phyloP scores from a whole-genome alignment of 306 rosid species.

The Astragalus glycyphyllos region DNA sequence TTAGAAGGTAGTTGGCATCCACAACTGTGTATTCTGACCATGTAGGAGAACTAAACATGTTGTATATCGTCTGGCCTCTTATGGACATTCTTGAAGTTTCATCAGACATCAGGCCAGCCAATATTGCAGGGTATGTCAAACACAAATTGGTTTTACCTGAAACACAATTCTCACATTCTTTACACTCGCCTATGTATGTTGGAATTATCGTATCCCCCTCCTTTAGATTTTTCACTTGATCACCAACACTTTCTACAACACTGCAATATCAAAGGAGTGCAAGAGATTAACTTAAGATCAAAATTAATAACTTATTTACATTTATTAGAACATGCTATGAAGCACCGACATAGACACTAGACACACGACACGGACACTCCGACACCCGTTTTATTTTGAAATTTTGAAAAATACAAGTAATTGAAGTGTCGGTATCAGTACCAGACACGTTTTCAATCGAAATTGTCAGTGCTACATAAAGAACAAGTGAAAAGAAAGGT shows the following conservation, averaged over 20 bases:
- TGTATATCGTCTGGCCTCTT: slow-evolving; percentile 23
- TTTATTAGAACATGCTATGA: no score
- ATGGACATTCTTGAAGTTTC: slow-evolving; percentile 44
- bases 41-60: slow-evolving; percentile 40
- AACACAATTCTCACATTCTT: slow-evolving; percentile 46
- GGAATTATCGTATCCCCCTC: slow-evolving; percentile 46
- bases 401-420: no score
- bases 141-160: slow-evolving; percentile 44
- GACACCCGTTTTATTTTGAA: no score
- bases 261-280: slow-evolving; percentile 10
- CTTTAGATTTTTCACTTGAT: slow-evolving; percentile 35
- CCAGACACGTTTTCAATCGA: no score
- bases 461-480: no score
- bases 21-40: slow-evolving; percentile 46
- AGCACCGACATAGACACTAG: no score
- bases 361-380: no score
- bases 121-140: slow-evolving; percentile 22
- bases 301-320: neutral
- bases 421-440: no score
- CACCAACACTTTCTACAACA: slow-evolving; percentile 43
- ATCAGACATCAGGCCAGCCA: slow-evolving; percentile 42
- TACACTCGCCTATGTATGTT: slow-evolving; percentile 45
- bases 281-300: neutral
- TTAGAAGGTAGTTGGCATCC: slow-evolving; percentile 35
- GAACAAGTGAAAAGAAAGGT: neutral